Evolutionary conservation across 2,329 filamentous ascomycete genomes (phyloP).

Genomic region (Chrysosphaeria jannelii): DNA sequence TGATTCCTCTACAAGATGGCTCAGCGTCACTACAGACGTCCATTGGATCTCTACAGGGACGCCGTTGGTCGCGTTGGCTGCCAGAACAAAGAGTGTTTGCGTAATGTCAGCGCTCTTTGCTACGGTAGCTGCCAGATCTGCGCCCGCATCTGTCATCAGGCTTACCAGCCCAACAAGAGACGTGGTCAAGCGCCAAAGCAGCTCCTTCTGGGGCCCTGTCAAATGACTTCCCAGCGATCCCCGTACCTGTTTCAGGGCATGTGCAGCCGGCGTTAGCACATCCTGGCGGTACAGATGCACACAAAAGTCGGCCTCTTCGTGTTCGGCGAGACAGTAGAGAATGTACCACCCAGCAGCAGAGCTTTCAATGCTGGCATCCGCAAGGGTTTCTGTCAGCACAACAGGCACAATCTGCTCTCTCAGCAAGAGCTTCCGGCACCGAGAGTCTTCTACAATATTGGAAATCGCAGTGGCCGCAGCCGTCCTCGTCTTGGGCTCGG

Average conservation of each 20-base stretch:
- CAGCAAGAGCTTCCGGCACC: constrained; percentile 31
- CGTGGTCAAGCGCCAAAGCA: constrained; percentile 21
- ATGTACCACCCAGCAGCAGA: constrained; percentile 38
- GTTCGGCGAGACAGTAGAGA: constrained; percentile 25
- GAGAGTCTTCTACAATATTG: constrained; percentile 28
- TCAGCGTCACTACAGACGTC: constrained; percentile 22
- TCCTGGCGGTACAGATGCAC: constrained; percentile 32
- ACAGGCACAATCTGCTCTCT: constrained; percentile 34
- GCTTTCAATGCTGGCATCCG: constrained; percentile 29
- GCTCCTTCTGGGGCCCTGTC: constrained; percentile 20
- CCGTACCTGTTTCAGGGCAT: constrained; percentile 21
- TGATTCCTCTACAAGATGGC: constrained; percentile 25
- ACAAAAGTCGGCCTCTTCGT: constrained; percentile 36
- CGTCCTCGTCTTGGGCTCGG: constrained; percentile 26
- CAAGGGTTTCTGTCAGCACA: constrained; percentile 31
- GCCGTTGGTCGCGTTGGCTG: constrained; percentile 10
- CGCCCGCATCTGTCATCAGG: constrained; percentile 24
- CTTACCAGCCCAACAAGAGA: constrained; percentile 22
- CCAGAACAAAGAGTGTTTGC: constrained; percentile 22
- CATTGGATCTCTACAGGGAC: constrained; percentile 14
- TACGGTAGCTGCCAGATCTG: constrained; percentile 26
- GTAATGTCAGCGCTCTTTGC: constrained; percentile 17
- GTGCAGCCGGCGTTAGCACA: constrained; percentile 26
- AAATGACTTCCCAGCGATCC: constrained; percentile 7
- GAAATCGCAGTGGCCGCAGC: constrained; percentile 26